Evolutionary conservation across 768 basidiomycete species (phyloP), one percentile per base, ranked within the genome.

Genomic region (Russula lepida): DNA sequence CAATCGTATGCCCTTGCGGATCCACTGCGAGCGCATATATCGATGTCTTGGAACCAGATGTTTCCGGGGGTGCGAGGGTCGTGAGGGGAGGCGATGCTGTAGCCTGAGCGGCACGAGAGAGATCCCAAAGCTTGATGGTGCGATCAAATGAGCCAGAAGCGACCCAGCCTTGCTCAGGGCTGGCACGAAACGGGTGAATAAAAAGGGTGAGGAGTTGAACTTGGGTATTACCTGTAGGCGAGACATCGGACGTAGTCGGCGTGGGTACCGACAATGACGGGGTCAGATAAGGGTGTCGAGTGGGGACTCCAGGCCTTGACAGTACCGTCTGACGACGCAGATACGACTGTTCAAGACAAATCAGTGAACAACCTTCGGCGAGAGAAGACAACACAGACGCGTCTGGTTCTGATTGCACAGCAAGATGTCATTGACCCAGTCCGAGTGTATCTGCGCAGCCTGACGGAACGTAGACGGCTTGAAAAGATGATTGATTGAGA

Each of bases 381-480:
- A 3, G 41, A 41, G 47, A 6, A 1, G 30, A 17, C 15, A 44
- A 30, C 3, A 74, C 84, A 47, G 52, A 87, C 90, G 76, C 3
- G 89, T 97, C 71, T 95, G 94, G 66, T 97, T 93, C 63, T 84
- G 79, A 70, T 98, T 95, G 74, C 91, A 94, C 19, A 99, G 79
- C 3, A 93, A 69, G 50, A 98, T 83, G 68, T 98, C 95, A 70
- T 97, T 99, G 37, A 98, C 84, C 95, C 95, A 99, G 73, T 98
- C 95, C 1, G 85, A 86, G 71, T 98, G 94, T 6, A 84, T 81
- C 70, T 98, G 94, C 9, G 86, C 85, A 60, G 85, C 88, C 71
- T 98, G 95, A 32, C 95, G 81, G 70, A 97, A 98, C 23, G 79
- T 77, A 28, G 84, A 79, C 27, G 74, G 72, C 81, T 84, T 56